phyloP scores from a whole-genome alignment of 495 filamentous ascomycete genomes.

The Hypoxylon fuscum region DNA sequence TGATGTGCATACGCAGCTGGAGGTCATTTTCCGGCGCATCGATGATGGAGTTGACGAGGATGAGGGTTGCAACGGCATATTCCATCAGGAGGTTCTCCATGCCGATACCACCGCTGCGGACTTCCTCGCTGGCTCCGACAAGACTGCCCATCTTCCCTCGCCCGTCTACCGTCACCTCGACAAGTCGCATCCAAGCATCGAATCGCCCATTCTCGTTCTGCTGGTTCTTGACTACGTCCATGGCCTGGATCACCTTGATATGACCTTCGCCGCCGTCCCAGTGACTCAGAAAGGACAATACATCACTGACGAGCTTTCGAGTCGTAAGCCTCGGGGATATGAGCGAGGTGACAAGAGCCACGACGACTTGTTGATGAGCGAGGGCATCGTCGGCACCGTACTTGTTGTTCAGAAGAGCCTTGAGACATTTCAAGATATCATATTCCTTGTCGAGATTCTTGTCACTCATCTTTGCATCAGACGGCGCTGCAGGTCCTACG shows the following conservation, averaged over 20 bases:
- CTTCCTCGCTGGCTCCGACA: constrained; percentile 95
- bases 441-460: constrained; percentile 95
- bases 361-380: constrained; percentile 85
- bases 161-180: constrained; percentile 96
- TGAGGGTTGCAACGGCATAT: constrained; percentile 94
- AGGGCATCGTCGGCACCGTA: constrained; percentile 98
- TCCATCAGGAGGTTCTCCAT: constrained; percentile 99
- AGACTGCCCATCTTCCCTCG: constrained; percentile 98
- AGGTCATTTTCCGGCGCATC: constrained; percentile 90
- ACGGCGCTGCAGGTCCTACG: constrained; percentile 74
- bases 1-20: constrained; percentile 90
- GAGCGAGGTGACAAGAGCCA: constrained; percentile 85
- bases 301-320: constrained; percentile 93
- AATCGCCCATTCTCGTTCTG: constrained; percentile 95
- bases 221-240: constrained; percentile 90
- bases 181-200: constrained; percentile 98
- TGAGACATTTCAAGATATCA: constrained; percentile 96
- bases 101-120: constrained; percentile 95
- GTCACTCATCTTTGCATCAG: constrained; percentile 70
- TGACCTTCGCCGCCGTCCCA: constrained; percentile 97
- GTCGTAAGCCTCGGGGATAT: constrained; percentile 91
- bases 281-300: constrained; percentile 95
- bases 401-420: constrained; percentile 98
- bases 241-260: constrained; percentile 88
- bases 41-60: constrained; percentile 96